A percentile compares a stretch with the other conserved stretches of the same genome.
These are phyloP conservation scores for Backusella mclennaniae DNA, from an alignment of 192 early-diverging fungal genomes.

Conservation along the genomic window DNA sequence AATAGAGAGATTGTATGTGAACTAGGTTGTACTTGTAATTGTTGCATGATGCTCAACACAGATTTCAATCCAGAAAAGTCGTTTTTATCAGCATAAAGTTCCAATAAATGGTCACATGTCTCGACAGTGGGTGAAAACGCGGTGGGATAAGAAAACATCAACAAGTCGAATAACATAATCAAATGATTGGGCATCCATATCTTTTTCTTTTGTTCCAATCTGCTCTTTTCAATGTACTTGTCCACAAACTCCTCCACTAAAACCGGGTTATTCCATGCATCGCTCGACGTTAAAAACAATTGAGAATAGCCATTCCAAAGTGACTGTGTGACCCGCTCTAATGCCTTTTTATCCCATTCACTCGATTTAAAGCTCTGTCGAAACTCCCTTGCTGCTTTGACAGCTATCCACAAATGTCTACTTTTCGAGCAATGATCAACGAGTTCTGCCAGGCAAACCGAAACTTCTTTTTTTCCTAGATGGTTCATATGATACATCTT, in stretches of 20 bases:
- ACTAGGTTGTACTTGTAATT: background rate
- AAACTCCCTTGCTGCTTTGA: background rate
- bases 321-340: background rate
- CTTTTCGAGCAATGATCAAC: background rate
- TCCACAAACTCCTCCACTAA: background rate
- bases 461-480: background rate
- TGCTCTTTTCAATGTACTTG: background rate
- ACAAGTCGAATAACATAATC: background rate
- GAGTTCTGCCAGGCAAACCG: background rate
- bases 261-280: background rate
- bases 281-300: background rate
- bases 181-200: background rate
- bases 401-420: background rate
- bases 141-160: background rate
- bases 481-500: background rate
- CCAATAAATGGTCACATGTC: conserved; percentile 1
- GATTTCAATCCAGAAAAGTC: background rate
- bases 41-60: background rate
- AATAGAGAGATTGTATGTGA: conserved; percentile 1
- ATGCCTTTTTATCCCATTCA: conserved; percentile 1
- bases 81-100: background rate
- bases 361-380: background rate
- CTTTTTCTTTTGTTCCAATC: background rate
- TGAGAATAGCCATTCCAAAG: background rate
- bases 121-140: background rate